Evolutionary conservation across 148 eudicot genomes (phyloP), one percentile per base, ranked within the genome.

Genomic region (Beta vulgaris): DNA sequence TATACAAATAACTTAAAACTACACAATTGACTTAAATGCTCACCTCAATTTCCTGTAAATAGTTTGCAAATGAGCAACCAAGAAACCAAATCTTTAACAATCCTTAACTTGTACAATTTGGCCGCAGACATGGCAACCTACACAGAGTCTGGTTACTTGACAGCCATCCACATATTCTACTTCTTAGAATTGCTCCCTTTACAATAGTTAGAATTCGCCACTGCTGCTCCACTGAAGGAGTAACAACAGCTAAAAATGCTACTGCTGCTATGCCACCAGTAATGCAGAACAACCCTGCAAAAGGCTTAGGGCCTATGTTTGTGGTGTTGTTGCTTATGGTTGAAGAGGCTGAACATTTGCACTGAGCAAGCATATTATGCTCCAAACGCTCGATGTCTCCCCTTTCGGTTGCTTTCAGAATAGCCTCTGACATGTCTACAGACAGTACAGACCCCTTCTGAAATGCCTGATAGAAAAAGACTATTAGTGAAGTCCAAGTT

Each of bases 301-400:
- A 78, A 23, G 81, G 77, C 73, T 60, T 34, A 68, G 42, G 62
- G 28, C 81, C 77, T 57, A 73, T 11, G 29, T 35, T 13, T 34
- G 73, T 28, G 39, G 44, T 44, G 68, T 25, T 62, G 39, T 34
- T 62, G 14, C 8, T 62, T 16, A 13, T 37, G 23, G 34, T n/a
- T 29, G 70, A 44, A 51, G 25, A 18, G 9, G 77, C n/a, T n/a
- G n/a, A 25, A 25, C 81, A 78, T 3, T 73, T 78, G 73, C 43
- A 73, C 11, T 26, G 37, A 11, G 68, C 34, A 16, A 78, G 58
- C 81, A 78, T 73, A 2, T 49, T 36, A 10, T 29, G 68, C 61
- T 73, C 68, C 77, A 78, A 31, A 21, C 6, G 44, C 21, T 55
- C 77, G 11, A 78, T 59, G 12, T 78, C 81, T 28, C 81, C 81